Evolutionary conservation across 306 rosid species (phyloP).

Genomic region (Senna tora): DNA sequence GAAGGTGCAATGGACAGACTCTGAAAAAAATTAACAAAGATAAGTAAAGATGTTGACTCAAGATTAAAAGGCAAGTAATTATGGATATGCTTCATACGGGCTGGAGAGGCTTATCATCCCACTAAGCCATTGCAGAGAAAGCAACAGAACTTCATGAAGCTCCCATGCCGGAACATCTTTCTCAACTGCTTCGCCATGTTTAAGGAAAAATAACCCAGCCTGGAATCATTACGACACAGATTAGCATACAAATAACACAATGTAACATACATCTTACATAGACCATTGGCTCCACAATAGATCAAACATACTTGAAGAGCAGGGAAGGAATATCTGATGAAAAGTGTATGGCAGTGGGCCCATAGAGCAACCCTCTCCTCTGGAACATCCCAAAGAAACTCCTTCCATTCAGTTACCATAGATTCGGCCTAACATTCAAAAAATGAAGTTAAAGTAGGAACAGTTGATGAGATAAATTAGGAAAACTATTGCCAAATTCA

Average conservation of each 20-base stretch:
- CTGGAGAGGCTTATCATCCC: conserved; percentile 85
- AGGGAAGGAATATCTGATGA: conserved; percentile 92
- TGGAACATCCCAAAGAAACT: conserved; percentile 98
- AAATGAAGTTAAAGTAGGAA: conserved; percentile 21
- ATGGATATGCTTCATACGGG: conserved; percentile 62
- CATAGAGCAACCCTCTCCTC: conserved; percentile 96
- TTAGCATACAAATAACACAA: conserved; percentile 35
- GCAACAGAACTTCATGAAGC: conserved; percentile 89
- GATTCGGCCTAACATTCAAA: conserved; percentile 78
- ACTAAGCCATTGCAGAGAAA: conserved; percentile 95
- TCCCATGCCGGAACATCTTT: conserved; percentile 96
- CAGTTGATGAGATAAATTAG: conserved; percentile 23
- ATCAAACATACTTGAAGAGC: conserved; percentile 71
- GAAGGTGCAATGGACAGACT: conserved; percentile 82
- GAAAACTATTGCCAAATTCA: conserved; percentile 27
- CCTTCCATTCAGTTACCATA: conserved; percentile 98
- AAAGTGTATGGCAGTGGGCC: conserved; percentile 91
- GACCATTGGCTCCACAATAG: conserved; percentile 36
- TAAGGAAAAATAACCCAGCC: conserved; percentile 98
- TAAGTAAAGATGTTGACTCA: conserved; percentile 44
- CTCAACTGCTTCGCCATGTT: conserved; percentile 96
- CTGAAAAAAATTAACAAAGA: conserved; percentile 55
- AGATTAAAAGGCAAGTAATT: conserved; percentile 34
- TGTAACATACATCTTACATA: conserved; percentile 29
- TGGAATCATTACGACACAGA: conserved; percentile 47